Conservation (phyloP, 108 stramenopile genomes). For the Licmophora abbreviata region DNA sequence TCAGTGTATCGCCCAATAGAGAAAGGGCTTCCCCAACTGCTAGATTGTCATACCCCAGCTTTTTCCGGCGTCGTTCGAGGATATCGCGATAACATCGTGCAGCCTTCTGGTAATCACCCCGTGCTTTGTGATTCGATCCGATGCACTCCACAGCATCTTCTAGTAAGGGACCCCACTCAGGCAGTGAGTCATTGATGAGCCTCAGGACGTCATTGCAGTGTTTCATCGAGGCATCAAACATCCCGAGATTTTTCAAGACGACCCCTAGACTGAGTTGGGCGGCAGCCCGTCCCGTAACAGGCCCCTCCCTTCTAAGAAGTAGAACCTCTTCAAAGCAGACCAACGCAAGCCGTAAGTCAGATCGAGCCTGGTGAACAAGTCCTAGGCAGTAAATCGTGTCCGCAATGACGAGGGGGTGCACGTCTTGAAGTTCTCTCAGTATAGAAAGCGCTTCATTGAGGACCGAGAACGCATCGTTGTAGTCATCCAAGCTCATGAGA, state of each 20-base stretch:
- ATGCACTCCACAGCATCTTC: constrained; percentile 27
- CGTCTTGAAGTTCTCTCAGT: constrained; percentile 14
- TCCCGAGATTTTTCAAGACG: constrained; percentile 24
- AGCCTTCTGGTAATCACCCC: constrained; percentile 12
- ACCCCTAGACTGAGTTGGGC: constrained; percentile 25
- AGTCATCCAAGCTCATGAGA: constrained; percentile 23
- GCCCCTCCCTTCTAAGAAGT: constrained; percentile 14
- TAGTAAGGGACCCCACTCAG: constrained; percentile 16
- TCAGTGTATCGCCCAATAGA: too few species aligned
- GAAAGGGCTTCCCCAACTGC: not conserved
- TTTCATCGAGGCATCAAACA: constrained; percentile 28
- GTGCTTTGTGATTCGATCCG: constrained; percentile 27
- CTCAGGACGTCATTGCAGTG: constrained; percentile 32
- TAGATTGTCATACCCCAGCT: not conserved
- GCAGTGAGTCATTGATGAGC: constrained; percentile 15
- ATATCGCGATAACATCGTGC: not conserved
- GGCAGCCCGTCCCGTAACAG: constrained; percentile 19
- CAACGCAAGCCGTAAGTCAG: constrained; percentile 25
- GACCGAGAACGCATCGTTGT: constrained; percentile 28
- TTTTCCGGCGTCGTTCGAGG: not conserved
- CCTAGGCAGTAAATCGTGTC: constrained; percentile 39
- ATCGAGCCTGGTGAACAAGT: constrained; percentile 21
- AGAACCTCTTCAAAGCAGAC: constrained; percentile 24
- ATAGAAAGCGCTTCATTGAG: constrained; percentile 25
- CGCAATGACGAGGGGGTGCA: constrained; percentile 33